Evolutionary conservation across 225 moss, liverwort and hornwort species (phyloP).

Genomic region (Neckera pumila): DNA sequence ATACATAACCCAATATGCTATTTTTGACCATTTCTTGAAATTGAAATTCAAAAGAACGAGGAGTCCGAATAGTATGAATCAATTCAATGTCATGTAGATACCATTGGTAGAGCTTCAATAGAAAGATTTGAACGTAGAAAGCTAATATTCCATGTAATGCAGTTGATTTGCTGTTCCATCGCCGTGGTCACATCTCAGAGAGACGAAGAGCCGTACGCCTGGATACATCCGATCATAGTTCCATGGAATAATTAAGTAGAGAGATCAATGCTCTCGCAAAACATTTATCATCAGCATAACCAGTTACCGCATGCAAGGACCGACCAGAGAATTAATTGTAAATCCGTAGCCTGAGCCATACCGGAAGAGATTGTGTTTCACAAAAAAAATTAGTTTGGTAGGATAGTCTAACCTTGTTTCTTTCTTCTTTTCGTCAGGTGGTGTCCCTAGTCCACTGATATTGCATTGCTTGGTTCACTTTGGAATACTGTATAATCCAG

Average conservation of each 20-base stretch:
- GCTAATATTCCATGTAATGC: not conserved
- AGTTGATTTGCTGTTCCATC: not conserved
- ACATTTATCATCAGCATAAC: too few species aligned
- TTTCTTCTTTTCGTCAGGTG: not conserved
- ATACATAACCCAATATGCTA: not conserved
- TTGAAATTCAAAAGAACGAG: not conserved
- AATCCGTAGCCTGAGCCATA: not conserved
- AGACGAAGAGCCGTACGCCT: too few species aligned
- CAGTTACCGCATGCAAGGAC: not conserved
- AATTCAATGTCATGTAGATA: not conserved
- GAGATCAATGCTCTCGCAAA: not conserved
- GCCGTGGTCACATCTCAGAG: not conserved
- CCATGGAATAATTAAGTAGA: not conserved
- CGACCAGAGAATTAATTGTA: not conserved
- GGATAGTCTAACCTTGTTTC: not conserved
- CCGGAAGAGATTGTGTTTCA: not conserved
- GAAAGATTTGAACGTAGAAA: not conserved
- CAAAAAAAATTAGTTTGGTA: too few species aligned
- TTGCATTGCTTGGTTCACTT: not conserved
- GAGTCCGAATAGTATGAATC: not conserved
- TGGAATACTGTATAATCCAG: too few species aligned
- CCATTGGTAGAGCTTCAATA: not conserved
- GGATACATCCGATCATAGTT: not conserved
- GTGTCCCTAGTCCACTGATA: not conserved
- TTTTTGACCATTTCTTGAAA: not conserved